Evolutionary conservation across 345 rosid species (phyloP), one percentile per base, ranked within the genome.

Genomic region (Lepidium didymum): DNA sequence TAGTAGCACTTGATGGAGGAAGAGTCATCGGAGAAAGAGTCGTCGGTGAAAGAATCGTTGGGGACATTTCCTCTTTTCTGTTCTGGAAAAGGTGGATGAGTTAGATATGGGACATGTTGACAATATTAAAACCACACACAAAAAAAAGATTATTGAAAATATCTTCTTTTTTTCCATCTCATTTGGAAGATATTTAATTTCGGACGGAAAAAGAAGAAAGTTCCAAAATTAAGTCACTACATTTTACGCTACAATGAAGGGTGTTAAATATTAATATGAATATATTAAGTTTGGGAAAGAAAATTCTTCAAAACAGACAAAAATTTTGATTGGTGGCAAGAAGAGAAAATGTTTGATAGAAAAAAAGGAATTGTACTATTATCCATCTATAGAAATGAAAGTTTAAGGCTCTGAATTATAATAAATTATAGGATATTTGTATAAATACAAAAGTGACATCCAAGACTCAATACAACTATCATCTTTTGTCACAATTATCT

Each of bases 1-100:
- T 6, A 25, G 62, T 23, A 1, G 77, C 33, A 29, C 33, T 74
- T 2, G 68, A 45, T 0, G 73, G 63, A 43, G 57, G 68, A 74
- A 67, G 73, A 67, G 29, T 67, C 63, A 74, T 45, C 58, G 78
- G 78, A 43, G 73, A 25, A 44, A 74, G 57, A 27, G 45, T 60
- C 18, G 78, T 60, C 7, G 63, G 51, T 8, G 73, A 25, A 44
- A 74, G 57, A 27, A 53, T 60, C 18, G 78, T 60, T 9, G 63
- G 51, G 7, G 73, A 19, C 78, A 74, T 74, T 8, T 50, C 4
- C 12, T 15, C 45, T 56, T 27, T 21, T 64, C 49, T 64, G 65
- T 27, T 73, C 12, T 2, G 67, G 38, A 64, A n/a, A n/a, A 23
- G 66, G 67, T 64, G 67, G 72, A 41, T 23, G 67, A 49, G 68